Conservation (phyloP, 345 rosid genomes). For the Kandelia obovata region DNA sequence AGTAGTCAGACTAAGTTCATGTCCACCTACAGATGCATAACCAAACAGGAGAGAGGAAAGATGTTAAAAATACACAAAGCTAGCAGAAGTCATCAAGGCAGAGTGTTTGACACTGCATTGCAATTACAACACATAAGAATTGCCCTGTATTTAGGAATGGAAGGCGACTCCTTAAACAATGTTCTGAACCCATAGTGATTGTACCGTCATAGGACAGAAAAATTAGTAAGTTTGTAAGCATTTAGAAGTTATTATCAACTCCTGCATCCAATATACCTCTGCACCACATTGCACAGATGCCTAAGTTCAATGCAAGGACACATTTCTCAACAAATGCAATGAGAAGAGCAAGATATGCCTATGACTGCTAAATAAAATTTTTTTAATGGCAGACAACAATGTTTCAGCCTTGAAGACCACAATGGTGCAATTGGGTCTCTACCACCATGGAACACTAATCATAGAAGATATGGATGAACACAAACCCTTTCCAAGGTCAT, state of each 20-base stretch:
- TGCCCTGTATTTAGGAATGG: no score
- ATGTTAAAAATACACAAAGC: slow-evolving; percentile 1
- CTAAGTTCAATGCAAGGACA: background rate
- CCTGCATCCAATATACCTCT: background rate
- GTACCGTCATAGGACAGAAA: background rate
- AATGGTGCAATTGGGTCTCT: background rate
- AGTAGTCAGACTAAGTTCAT: slow-evolving; percentile 89
- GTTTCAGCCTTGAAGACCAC: background rate
- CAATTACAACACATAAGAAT: background rate
- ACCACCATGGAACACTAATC: background rate
- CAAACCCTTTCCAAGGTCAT: slow-evolving; percentile 94
- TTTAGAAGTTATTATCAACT: background rate
- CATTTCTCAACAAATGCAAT: background rate
- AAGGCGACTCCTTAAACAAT: no score
- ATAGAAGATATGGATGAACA: background rate
- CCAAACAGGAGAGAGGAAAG: slow-evolving; percentile 21
- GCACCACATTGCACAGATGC: background rate
- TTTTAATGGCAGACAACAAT: background rate
- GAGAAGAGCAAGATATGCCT: slow-evolving; percentile 3
- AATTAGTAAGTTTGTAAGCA: background rate
- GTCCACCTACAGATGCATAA: slow-evolving; percentile 62
- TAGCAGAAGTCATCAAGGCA: background rate
- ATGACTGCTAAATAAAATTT: background rate
- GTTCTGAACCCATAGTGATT: background rate
- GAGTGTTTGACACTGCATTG: background rate